Percentiles rank a stretch among this genome's conserved stretches.
Conservation (phyloP, 352 stramenopile species). For the Globisporangium orthogonon region DNA sequence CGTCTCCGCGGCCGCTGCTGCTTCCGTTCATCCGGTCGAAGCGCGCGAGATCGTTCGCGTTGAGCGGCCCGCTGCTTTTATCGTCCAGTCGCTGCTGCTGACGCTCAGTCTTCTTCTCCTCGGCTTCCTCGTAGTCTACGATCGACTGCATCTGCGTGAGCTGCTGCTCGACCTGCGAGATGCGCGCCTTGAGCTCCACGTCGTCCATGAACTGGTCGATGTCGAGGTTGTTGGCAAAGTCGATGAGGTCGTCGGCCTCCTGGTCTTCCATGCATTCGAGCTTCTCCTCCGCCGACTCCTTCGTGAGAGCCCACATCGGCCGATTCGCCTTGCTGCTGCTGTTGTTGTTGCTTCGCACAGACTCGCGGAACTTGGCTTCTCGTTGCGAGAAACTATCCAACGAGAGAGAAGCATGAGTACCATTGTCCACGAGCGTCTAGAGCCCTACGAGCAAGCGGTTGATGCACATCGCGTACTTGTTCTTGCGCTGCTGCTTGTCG, state of each 20-base stretch:
- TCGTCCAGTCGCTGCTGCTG: conserved; percentile 76
- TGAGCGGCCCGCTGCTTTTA: conserved; percentile 26
- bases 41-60: conserved; percentile 44
- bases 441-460: background rate
- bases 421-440: background rate
- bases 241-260: conserved; percentile 89
- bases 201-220: conserved; percentile 95
- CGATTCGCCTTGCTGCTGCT: conserved; percentile 23
- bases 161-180: conserved; percentile 87
- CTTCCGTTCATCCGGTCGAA: conserved; percentile 18
- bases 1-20: conserved; percentile 14
- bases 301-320: conserved; percentile 91
- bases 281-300: conserved; percentile 77
- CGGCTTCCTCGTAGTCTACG: conserved; percentile 67
- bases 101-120: conserved; percentile 77
- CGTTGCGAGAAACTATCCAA: conserved; percentile 51
- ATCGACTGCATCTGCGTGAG: conserved; percentile 86
- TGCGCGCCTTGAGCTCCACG: conserved; percentile 74
- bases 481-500: conserved; percentile 55
- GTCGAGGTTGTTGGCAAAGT: conserved; percentile 91
- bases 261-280: conserved; percentile 62
- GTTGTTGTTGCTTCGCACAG: conserved; percentile 35
- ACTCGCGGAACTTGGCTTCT: conserved; percentile 70
- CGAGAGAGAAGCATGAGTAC: background rate
- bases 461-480: conserved; percentile 21